These are phyloP conservation scores for Salix koriyanagi DNA, from an alignment of 345 rosid species.

Conservation along the genomic window DNA sequence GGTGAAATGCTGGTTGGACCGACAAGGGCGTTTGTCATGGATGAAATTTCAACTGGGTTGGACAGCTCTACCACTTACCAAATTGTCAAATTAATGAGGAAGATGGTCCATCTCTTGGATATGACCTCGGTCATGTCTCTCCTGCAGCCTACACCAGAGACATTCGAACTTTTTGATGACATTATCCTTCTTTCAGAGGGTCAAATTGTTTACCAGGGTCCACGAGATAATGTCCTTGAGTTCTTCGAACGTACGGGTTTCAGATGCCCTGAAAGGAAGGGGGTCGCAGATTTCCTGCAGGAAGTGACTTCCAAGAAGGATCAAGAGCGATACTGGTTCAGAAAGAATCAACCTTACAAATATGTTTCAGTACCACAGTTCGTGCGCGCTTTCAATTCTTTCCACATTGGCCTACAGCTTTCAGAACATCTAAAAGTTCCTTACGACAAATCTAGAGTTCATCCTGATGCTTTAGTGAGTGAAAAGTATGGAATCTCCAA, in stretches of 20 bases:
- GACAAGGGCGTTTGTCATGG: conserved; percentile 44
- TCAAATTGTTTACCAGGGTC: conserved; percentile 67
- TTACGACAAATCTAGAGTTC: conserved; percentile 49
- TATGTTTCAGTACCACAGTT: conserved; percentile 49
- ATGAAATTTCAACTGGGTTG: conserved; percentile 52
- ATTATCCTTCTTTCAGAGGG: conserved; percentile 67
- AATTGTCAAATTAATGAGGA: conserved; percentile 40
- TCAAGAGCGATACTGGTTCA: conserved; percentile 75
- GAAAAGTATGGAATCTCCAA: conserved; percentile 68
- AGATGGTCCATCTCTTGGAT: conserved; percentile 46
- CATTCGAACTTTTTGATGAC: conserved; percentile 70
- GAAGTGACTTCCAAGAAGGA: conserved; percentile 77
- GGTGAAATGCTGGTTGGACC: conserved; percentile 48
- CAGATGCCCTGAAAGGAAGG: conserved; percentile 70
- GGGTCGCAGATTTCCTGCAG: conserved; percentile 73
- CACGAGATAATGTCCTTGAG: conserved; percentile 54
- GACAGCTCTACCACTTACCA: conserved; percentile 53
- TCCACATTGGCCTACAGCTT: conserved; percentile 46
- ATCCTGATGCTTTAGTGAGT: conserved; percentile 59
- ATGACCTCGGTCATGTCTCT: conserved; percentile 43
- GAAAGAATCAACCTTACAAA: conserved; percentile 42
- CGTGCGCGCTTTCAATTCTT: conserved; percentile 43
- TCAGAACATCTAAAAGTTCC: conserved; percentile 45
- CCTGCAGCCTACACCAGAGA: conserved; percentile 52
- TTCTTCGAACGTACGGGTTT: conserved; percentile 71